Evolutionary conservation across 805 yeast species (phyloP).

Genomic region (Peterozyma toletana): DNA sequence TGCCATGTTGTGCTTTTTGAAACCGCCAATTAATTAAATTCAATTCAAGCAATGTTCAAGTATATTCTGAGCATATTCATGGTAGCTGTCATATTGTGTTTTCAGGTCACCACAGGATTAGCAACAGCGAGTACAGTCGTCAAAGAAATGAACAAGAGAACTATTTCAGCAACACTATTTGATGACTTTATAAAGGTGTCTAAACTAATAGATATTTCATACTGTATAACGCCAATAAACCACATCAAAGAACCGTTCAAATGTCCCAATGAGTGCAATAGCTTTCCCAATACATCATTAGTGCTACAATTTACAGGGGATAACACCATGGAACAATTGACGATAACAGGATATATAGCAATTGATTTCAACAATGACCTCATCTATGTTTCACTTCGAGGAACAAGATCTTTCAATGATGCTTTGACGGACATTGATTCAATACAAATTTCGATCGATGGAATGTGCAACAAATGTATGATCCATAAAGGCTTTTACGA

Average conservation of each 20-base stretch:
- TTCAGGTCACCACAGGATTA: too few relatives aligned
- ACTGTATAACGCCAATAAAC: conserved; percentile 27
- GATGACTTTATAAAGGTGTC: conserved; percentile 17
- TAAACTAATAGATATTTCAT: conserved; percentile 34
- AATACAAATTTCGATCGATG: conserved; percentile 24
- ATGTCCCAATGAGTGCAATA: conserved; percentile 29
- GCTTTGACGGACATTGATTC: conserved; percentile 31
- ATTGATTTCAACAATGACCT: conserved; percentile 7
- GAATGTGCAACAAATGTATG: conserved; percentile 23
- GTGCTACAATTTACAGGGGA: conserved; percentile 30
- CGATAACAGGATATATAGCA: conserved; percentile 11
- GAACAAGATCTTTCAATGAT: conserved; percentile 34
- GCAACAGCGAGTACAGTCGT: too few relatives aligned
- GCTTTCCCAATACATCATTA: conserved; percentile 28
- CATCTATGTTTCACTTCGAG: conserved; percentile 29
- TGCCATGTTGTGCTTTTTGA: too few relatives aligned
- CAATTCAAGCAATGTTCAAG: too few relatives aligned
- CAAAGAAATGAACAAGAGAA: too few relatives aligned
- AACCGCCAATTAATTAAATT: too few relatives aligned
- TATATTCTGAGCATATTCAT: too few relatives aligned
- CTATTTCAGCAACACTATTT: not conserved
- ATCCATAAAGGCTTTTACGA: conserved; percentile 31
- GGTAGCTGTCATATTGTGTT: too few relatives aligned
- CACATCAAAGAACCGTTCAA: conserved; percentile 28
- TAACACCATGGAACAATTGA: conserved; percentile 10